Base-by-base conservation (phyloP, 768 basidiomycete species). In the Lactarius akahatsu region DNA sequence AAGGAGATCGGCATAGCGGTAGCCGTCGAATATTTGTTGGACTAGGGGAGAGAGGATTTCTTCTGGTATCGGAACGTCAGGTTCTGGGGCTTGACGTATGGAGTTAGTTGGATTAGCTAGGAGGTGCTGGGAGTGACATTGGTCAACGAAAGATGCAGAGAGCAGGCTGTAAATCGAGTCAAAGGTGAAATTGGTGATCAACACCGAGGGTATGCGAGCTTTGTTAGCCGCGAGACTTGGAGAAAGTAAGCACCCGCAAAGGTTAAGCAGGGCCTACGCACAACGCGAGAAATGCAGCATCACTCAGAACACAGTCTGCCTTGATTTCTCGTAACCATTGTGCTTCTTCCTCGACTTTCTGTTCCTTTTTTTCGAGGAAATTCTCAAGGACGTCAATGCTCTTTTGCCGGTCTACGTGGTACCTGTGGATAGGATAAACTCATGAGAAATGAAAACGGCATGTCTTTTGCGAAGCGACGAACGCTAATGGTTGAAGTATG, bases 131-230 rank as follows among this genome's bases (percentile, higher is more conserved):
- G 69, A n/a, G 47, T 54, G 57, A 16, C 59, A 50, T 45, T 64
- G 68, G n/a, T 66, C 62, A n/a, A 82, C 71, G 40, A 86, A 74
- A 4, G 80, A 74, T 0, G 88, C 85, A 4, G 87, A 83, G 23
- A 92, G 86, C 69, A 86, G 91, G 68, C 88, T 89, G 74, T 88
- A 93, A 15, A 91, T 90, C 1, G 90, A 88, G 76, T 93, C 90
- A 74, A 92, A 93, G 0, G 90, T 88, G 73, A 93, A 93, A 77
- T 93, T 93, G 54, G 90, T 91, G 69, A 92, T 82, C 20, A 93
- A 77, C 47, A 87, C 79, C 1, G 88, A 87, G 1, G 90, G 91
- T n/a, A 92, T 78, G 0, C 82, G 80, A 0, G 85, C 82, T 43
- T 78, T 73, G 55, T 86, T 83, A 2, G 89, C 91, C 1, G 90